Conservation (phyloP, 192 early-diverging fungal genomes). For the Coemansia asiatica region DNA sequence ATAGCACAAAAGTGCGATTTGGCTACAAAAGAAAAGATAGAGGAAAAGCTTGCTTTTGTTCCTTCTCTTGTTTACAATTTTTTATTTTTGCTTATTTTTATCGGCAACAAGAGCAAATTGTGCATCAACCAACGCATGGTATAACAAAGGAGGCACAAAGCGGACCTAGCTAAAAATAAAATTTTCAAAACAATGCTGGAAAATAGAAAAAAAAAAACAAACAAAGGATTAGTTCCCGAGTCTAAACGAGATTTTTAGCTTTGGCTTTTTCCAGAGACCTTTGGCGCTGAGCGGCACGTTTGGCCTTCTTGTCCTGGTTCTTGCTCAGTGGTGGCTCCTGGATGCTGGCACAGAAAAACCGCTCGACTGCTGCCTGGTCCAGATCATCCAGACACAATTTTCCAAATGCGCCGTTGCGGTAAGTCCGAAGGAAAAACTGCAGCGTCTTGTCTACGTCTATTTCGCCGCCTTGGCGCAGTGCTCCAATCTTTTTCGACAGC, state of each 20-base stretch:
- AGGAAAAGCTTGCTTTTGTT: too few species aligned
- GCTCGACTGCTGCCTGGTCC: constrained; percentile 50
- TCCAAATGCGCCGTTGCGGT: constrained; percentile 82
- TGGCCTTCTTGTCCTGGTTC: constrained; percentile 48
- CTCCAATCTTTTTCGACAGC: constrained; percentile 68
- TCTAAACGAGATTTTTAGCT: constrained; percentile 15
- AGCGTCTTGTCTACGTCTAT: constrained; percentile 67
- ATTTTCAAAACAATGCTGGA: too few species aligned
- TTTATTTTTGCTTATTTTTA: not conserved
- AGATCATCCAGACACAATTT: constrained; percentile 81
- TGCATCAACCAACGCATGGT: not conserved
- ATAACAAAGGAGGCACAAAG: too few species aligned
- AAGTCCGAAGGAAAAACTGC: constrained; percentile 71
- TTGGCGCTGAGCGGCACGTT: constrained; percentile 39
- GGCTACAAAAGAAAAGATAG: too few species aligned
- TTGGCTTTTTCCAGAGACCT: constrained; percentile 34
- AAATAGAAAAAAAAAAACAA: not conserved
- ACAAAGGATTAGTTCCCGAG: not conserved
- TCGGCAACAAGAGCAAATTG: too few species aligned
- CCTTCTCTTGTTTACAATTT: too few species aligned
- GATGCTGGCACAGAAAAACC: constrained; percentile 44
- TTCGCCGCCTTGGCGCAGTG: constrained; percentile 65
- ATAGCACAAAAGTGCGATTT: not conserved
- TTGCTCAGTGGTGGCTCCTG: constrained; percentile 34
- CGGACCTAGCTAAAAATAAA: too few species aligned